Conservation (phyloP, 2,329 filamentous ascomycete genomes). For the Thielaviopsis punctulata region DNA sequence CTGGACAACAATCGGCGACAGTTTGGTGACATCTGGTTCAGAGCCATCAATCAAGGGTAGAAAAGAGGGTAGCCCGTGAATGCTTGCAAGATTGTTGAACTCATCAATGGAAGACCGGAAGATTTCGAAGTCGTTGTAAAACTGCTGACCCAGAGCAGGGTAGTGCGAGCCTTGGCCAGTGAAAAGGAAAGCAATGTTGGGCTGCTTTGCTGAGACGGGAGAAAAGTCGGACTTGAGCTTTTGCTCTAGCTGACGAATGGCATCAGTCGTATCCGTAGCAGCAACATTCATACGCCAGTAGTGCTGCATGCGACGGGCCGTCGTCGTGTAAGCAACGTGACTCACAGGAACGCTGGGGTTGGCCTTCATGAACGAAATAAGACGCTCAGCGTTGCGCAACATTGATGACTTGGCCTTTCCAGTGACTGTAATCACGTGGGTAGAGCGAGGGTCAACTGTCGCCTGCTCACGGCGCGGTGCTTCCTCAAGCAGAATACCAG, state of each 20-base stretch:
- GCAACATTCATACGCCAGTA: conserved; percentile 35
- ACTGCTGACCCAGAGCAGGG: conserved; percentile 31
- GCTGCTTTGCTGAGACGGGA: conserved; percentile 28
- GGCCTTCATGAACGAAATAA: conserved; percentile 35
- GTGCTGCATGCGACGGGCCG: conserved; percentile 46
- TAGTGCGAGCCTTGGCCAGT: conserved; percentile 40
- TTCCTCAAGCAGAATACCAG: conserved; percentile 47
- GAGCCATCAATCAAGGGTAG: conserved; percentile 28
- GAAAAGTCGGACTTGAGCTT: conserved; percentile 37
- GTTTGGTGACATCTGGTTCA: conserved; percentile 25
- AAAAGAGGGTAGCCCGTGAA: conserved; percentile 39
- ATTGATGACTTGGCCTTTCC: conserved; percentile 39
- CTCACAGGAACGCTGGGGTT: conserved; percentile 36
- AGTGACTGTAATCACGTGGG: conserved; percentile 41
- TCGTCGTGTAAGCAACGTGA: conserved; percentile 49
- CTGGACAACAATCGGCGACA: conserved; percentile 35
- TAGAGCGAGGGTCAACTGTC: conserved; percentile 32
- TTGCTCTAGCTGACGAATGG: conserved; percentile 29
- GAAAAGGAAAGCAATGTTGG: conserved; percentile 32
- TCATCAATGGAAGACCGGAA: conserved; percentile 38
- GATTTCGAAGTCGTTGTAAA: conserved; percentile 28
- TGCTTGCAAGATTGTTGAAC: conserved; percentile 33
- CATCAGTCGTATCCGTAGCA: conserved; percentile 25
- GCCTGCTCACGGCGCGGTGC: conserved; percentile 33
- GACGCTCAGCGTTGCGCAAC: conserved; percentile 37